Percentiles rank a stretch among this genome's conserved stretches.
These are phyloP conservation scores for Polytolypa hystricis DNA, from an alignment of 2,329 filamentous ascomycete genomes.

Conservation along the genomic window DNA sequence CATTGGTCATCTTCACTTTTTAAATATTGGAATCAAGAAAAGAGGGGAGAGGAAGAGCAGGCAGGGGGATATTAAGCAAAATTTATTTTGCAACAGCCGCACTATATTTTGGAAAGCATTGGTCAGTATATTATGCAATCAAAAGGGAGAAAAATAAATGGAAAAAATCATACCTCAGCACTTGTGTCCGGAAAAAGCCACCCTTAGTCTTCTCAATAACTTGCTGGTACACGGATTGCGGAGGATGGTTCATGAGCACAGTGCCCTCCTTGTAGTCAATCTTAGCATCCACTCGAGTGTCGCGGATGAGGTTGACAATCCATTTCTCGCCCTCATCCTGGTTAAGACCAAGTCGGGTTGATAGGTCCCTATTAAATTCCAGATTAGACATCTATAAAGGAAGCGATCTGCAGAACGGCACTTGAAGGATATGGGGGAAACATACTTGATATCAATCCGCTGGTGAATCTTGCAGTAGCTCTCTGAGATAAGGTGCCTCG, in stretches of 20 bases:
- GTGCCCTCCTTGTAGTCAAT: conserved; percentile 99
- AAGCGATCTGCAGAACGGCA: not conserved
- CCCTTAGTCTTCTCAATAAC: conserved; percentile 99
- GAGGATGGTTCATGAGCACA: conserved; percentile 98
- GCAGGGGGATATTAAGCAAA: too few relatives aligned
- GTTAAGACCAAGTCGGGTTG: conserved; percentile 77
- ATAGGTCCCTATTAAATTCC: conserved; percentile 56
- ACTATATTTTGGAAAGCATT: conserved; percentile 18
- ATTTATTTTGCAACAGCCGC: conserved; percentile 42
- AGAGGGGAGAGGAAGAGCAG: too few relatives aligned
- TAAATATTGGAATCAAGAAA: too few relatives aligned
- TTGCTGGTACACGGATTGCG: conserved; percentile 97
- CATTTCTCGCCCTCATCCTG: conserved; percentile 98
- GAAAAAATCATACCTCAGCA: conserved; percentile 50
- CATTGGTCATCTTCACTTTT: too few relatives aligned
- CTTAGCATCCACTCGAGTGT: conserved; percentile 95
- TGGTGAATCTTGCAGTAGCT: conserved; percentile 99
- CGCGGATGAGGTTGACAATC: conserved; percentile 98
- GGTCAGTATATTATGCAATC: conserved; percentile 3
- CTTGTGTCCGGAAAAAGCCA: conserved; percentile 95
- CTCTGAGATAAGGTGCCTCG: conserved; percentile 93
- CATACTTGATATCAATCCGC: conserved; percentile 85
- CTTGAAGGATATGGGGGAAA: conserved; percentile 8
- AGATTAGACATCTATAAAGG: too few relatives aligned
- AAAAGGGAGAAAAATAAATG: conserved; percentile 6